phyloP scores from a whole-genome alignment of 805 yeast species.

The Kluyveromyces dobzhanskii region DNA sequence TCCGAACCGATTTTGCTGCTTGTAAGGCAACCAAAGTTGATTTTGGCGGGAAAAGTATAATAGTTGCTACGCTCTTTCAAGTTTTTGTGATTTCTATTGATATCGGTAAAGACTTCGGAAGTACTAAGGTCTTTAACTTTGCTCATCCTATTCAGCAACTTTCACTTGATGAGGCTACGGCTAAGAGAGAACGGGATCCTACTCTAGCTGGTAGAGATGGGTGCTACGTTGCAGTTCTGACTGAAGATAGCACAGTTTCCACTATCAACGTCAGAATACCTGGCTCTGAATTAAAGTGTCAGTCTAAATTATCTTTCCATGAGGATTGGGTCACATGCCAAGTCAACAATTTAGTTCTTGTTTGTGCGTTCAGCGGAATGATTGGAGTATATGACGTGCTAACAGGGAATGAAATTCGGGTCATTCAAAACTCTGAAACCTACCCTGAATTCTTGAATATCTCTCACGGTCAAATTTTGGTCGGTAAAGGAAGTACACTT shows the following conservation, averaged over 20 bases:
- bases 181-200: conserved; percentile 19
- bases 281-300: conserved; percentile 10
- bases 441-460: conserved; percentile 24
- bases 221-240: conserved; percentile 23
- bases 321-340: conserved; percentile 22
- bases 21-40: conserved; percentile 25
- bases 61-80: conserved; percentile 15
- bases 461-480: conserved; percentile 25
- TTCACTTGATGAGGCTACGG: conserved; percentile 22
- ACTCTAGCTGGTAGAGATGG: conserved; percentile 28
- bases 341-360: conserved; percentile 24
- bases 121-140: conserved; percentile 13
- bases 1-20: conserved; percentile 4
- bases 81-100: conserved; percentile 20
- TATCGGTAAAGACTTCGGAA: conserved; percentile 18
- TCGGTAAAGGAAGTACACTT: conserved; percentile 24
- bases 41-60: conserved; percentile 23
- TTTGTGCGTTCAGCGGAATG: conserved; percentile 23
- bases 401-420: conserved; percentile 24
- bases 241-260: conserved; percentile 16
- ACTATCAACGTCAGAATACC: conserved; percentile 21
- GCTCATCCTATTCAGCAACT: conserved; percentile 10
- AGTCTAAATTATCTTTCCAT: conserved; percentile 18
- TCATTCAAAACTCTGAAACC: conserved; percentile 25
- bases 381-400: conserved; percentile 25